Conservation (phyloP, 1,284 basidiomycete genomes). For the Anthracocystis panici-leucophaei region DNA sequence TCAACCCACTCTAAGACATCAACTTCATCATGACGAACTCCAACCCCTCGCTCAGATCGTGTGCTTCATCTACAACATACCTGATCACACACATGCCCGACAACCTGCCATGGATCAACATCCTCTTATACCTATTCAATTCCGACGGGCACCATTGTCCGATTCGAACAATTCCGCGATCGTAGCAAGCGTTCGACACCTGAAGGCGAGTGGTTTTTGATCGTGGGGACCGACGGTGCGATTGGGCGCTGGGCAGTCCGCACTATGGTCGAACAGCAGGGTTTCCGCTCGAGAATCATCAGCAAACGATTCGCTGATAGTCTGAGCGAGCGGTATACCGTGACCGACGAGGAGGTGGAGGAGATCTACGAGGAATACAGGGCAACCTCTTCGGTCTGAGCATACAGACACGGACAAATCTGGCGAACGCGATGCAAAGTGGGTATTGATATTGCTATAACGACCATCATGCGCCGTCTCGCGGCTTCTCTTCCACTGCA, state of each 20-base stretch:
- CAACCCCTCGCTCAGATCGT: not conserved
- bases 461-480: not conserved
- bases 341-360: not conserved
- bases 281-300: not conserved
- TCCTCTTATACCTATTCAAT: not conserved
- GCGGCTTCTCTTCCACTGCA: constrained; percentile 1
- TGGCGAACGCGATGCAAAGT: not conserved
- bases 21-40: not conserved
- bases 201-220: not conserved
- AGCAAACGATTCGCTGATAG: not conserved
- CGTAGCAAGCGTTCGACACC: not conserved
- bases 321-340: not conserved
- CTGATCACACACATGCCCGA: not conserved
- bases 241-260: not conserved
- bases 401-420: not conserved
- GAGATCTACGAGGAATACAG: not conserved
- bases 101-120: not conserved
- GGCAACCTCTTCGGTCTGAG: not conserved
- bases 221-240: not conserved
- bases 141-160: not conserved
- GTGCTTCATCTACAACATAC: not conserved
- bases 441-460: constrained; percentile 5
- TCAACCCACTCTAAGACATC: not conserved
- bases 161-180: too few species aligned
- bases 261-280: not conserved